Percentiles rank a stretch among this genome's conserved stretches.
phyloP scores from a whole-genome alignment of 352 stramenopile species.

The Thalassiosira mediterranea region DNA sequence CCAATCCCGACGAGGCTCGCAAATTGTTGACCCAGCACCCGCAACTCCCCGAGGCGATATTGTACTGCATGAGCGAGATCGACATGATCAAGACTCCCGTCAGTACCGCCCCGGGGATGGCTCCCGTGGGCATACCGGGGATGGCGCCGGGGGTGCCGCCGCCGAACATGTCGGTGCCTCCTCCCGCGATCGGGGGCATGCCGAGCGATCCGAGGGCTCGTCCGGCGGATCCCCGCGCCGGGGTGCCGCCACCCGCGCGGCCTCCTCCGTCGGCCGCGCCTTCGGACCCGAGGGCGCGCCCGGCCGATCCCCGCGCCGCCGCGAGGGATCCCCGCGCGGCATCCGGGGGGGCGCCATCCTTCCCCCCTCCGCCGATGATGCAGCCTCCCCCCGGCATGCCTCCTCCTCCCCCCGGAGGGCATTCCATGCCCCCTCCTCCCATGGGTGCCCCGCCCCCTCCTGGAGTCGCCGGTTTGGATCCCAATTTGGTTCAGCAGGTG shows the following conservation, averaged over 20 bases:
- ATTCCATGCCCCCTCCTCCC: slow-evolving; percentile 29
- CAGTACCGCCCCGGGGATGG: slow-evolving; percentile 9
- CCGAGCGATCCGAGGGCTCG: slow-evolving; percentile 29
- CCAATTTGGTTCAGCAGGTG: slow-evolving; percentile 79
- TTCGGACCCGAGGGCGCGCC: slow-evolving; percentile 36
- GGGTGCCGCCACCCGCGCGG: slow-evolving; percentile 12
- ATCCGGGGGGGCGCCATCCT: slow-evolving; percentile 24
- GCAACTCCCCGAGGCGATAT: slow-evolving; percentile 81
- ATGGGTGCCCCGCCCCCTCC: slow-evolving; percentile 30
- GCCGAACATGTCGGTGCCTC: slow-evolving; percentile 5
- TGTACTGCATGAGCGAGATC: slow-evolving; percentile 80
- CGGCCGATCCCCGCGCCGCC: slow-evolving; percentile 60
- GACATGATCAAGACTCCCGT: slow-evolving; percentile 84
- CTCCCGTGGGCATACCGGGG: background rate
- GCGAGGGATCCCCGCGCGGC: slow-evolving; percentile 53
- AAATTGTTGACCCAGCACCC: slow-evolving; percentile 74
- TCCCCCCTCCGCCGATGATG: slow-evolving; percentile 36
- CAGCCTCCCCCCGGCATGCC: slow-evolving; percentile 24
- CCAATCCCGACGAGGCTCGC: slow-evolving; percentile 80
- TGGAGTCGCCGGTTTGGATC: slow-evolving; percentile 66
- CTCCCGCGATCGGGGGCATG: slow-evolving; percentile 20
- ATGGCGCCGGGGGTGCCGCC: background rate
- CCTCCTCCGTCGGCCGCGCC: slow-evolving; percentile 16
- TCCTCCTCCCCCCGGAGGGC: slow-evolving; percentile 18
- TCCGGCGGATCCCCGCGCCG: too few species aligned